Base-by-base conservation (phyloP, 208 protist species). In the Borovskyia barvae region DNA sequence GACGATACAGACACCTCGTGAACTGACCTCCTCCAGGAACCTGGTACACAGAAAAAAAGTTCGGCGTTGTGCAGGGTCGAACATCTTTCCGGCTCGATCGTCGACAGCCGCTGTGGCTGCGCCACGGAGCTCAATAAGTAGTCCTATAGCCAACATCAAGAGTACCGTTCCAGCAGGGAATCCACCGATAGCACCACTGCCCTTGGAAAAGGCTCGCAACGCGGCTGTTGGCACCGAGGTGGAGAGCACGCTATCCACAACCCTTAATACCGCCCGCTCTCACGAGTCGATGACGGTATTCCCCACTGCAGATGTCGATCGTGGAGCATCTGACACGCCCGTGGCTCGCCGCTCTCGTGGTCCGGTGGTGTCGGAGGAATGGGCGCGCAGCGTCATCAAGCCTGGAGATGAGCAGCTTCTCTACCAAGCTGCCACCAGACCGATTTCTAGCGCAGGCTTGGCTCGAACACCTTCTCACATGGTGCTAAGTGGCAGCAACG, bases 381-480 rank as follows among this genome's bases (percentile, higher is more conserved):
- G 87, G 87, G 57, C 87, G 3, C 80, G 83, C 4, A 87, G 72
- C 53, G 69, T 94, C 39, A 66, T 94, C n/a, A 75, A 79, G 40
- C 75, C 73, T 5, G 81, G 75, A 9, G 87, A 94, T 46, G 83
- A 94, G 64, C 70, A 80, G 26, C 58, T 87, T 22, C 67, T 93
- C 25, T 93, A 91, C 65, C 66, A 57, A 12, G 19, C 62, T 20
- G 8, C 30, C 25, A 46, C 24, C 6, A 39, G 36, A 25, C 6
- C 15, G 2, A 19, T 26, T 8, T 24, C 52, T n/a, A n/a, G 32
- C 35, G 20, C 55, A 24, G 39, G 22, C 46, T 65, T 42, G 5
- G 55, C 28, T 11, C 53, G 42, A 19, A 66, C 59, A n/a, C 36
- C 26, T 12, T 61, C 48, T 7, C 40, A 41, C 3, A 51, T 26